Evolutionary conservation across 208 protist species (phyloP).

Genomic region (Zelonia costaricensis): DNA sequence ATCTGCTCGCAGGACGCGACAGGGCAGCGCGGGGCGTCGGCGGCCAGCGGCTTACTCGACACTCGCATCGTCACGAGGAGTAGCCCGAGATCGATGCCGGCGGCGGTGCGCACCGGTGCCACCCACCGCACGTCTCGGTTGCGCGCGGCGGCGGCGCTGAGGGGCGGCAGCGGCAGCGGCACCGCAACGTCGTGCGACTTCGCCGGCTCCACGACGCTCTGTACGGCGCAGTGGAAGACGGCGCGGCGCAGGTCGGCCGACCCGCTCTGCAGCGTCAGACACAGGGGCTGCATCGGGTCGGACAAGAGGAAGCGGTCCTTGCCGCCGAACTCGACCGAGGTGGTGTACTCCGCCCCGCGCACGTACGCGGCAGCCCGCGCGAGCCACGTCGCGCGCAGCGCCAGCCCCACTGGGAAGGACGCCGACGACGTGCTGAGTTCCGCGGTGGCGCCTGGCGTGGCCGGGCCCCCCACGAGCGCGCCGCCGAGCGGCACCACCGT

Average conservation of each 20-base stretch:
- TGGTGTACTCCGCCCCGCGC: slow-evolving; percentile 55
- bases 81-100: slow-evolving; percentile 65
- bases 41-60: slow-evolving; percentile 51
- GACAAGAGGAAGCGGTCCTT: slow-evolving; percentile 38
- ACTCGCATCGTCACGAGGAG: slow-evolving; percentile 64
- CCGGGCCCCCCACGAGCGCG: slow-evolving; percentile 20
- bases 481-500: slow-evolving; percentile 68
- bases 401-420: slow-evolving; percentile 67
- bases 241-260: slow-evolving; percentile 19
- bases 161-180: slow-evolving; percentile 58
- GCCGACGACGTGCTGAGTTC: not conserved
- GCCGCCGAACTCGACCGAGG: slow-evolving; percentile 77
- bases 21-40: slow-evolving; percentile 44
- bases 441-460: not conserved
- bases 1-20: slow-evolving; percentile 53
- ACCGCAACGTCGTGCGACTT: slow-evolving; percentile 60
- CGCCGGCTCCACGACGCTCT: slow-evolving; percentile 43
- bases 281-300: slow-evolving; percentile 30
- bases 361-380: slow-evolving; percentile 41
- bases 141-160: slow-evolving; percentile 36
- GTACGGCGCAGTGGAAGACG: slow-evolving; percentile 73
- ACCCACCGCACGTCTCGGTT: slow-evolving; percentile 81
- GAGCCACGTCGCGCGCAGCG: slow-evolving; percentile 73
- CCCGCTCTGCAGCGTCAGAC: slow-evolving; percentile 29
- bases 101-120: slow-evolving; percentile 57